phyloP scores from a whole-genome alignment of 805 yeast genomes.

The Metschnikowia orientalis region DNA sequence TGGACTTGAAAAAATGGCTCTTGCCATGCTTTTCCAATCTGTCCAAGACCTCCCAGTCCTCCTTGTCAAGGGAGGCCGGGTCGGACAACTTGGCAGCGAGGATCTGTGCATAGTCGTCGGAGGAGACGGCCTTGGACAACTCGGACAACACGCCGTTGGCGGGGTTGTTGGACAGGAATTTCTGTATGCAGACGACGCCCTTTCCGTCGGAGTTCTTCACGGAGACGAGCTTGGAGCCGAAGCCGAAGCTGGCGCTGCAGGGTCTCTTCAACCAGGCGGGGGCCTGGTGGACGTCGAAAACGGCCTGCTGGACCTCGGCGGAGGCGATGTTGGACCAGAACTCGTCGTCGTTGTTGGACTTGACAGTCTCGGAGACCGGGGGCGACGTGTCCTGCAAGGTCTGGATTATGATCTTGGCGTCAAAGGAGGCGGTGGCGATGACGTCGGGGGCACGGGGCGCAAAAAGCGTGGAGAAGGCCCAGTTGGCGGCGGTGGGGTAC shows the following conservation, averaged over 20 bases:
- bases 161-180: slow-evolving; percentile 35
- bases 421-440: slow-evolving; percentile 85
- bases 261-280: slow-evolving; percentile 85
- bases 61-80: slow-evolving; percentile 35
- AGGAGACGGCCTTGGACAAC: slow-evolving; percentile 54
- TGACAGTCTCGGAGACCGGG: slow-evolving; percentile 43
- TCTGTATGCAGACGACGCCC: slow-evolving; percentile 41
- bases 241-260: slow-evolving; percentile 76
- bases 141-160: slow-evolving; percentile 24
- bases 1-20: slow-evolving; percentile 40
- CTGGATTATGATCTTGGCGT: slow-evolving; percentile 76
- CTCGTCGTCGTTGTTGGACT: slow-evolving; percentile 57
- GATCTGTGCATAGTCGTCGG: slow-evolving; percentile 49
- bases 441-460: slow-evolving; percentile 87
- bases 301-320: slow-evolving; percentile 69
- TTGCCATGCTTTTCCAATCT: slow-evolving; percentile 50
- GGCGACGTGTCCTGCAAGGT: slow-evolving; percentile 82
- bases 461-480: slow-evolving; percentile 88
- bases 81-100: slow-evolving; percentile 49
- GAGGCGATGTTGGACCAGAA: slow-evolving; percentile 80
- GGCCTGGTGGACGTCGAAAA: slow-evolving; percentile 68
- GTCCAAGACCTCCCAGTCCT: slow-evolving; percentile 65
- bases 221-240: slow-evolving; percentile 82
- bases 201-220: slow-evolving; percentile 41
- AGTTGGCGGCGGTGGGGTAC: slow-evolving; percentile 87